Base-by-base conservation (phyloP, 257 asterid species). In the Capsicum pubescens region DNA sequence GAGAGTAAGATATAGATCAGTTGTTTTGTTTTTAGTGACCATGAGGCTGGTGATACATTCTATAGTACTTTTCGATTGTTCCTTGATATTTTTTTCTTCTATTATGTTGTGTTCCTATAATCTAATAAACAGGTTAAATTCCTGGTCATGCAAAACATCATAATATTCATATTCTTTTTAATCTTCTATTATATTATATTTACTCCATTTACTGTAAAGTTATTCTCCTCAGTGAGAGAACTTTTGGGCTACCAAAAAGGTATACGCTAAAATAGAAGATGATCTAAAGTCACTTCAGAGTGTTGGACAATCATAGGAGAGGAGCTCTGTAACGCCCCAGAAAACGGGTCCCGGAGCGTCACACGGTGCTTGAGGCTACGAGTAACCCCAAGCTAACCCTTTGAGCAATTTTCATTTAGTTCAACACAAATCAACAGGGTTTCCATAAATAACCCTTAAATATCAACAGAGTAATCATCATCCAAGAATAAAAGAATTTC, bases 241-340 rank as follows among this genome's bases (percentile, higher is more conserved):
- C 83, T 86, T 96, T 85, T 92, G 94, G 82, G 84, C 94, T 57
- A 80, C 93, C 77, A 96, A 96, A 89, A 95, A 93, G 91, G 99
- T 94, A 58, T 96, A 91, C 84, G 91, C 95, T 21, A 96, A 94
- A 85, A 96, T 98, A 48, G 99, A 95, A 89, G 98, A 96, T 87
- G 99, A 96, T 89, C 85, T 96, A 88, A 96, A 96, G 94, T 91
- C 99, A 52, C 96, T 96, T 83, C 99, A 96, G 89, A 96, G 98
- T 83, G 99, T 96, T 85, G 99, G 99, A n/a, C 99, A 96, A 91
- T 96, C 89, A 93, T 96, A 11, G 99, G 99, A 15, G 99, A 96
- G 88, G 99, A n/a, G n/a, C n/a, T n/a, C n/a, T n/a, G n/a, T n/a
- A n/a, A n/a, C n/a, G n/a, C n/a, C n/a, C n/a, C n/a, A n/a, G n/a